Conservation (phyloP, 352 stramenopile species). For the Phytophthora aleatoria region DNA sequence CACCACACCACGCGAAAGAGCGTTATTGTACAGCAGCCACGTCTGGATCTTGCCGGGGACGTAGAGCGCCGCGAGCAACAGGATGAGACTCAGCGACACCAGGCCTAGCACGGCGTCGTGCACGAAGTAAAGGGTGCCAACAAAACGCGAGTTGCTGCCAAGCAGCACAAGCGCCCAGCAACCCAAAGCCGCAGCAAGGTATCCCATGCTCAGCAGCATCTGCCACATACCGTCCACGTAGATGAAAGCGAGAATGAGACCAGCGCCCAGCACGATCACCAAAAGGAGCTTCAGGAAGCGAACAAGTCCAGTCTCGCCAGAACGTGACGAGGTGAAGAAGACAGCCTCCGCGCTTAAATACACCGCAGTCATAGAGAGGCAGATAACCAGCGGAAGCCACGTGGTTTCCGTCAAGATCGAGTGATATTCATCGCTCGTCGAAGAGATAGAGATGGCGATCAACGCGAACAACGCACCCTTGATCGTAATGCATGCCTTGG, state of each 20-base stretch:
- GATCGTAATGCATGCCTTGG: slow-evolving; percentile 91
- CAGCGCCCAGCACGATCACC: slow-evolving; percentile 75
- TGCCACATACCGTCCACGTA: slow-evolving; percentile 88
- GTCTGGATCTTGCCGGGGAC: slow-evolving; percentile 95
- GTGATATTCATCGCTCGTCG: slow-evolving; percentile 71
- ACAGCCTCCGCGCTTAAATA: slow-evolving; percentile 73
- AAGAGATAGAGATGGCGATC: slow-evolving; percentile 87
- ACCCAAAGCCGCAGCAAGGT: slow-evolving; percentile 89
- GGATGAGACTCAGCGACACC: slow-evolving; percentile 92
- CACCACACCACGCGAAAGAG: slow-evolving; percentile 94
- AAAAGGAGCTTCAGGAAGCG: slow-evolving; percentile 76
- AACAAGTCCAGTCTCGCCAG: slow-evolving; percentile 66
- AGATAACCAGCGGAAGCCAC: slow-evolving; percentile 68
- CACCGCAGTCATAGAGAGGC: slow-evolving; percentile 47
- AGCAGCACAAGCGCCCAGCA: slow-evolving; percentile 86
- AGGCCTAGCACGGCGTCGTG: slow-evolving; percentile 95
- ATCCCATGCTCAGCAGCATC: slow-evolving; percentile 93
- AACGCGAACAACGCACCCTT: slow-evolving; percentile 91
- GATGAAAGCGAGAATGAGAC: slow-evolving; percentile 72
- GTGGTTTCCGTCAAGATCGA: slow-evolving; percentile 57
- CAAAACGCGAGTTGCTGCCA: slow-evolving; percentile 88
- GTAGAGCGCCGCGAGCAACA: slow-evolving; percentile 90
- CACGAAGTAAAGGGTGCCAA: slow-evolving; percentile 93
- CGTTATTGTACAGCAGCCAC: slow-evolving; percentile 98
- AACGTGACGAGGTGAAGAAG: slow-evolving; percentile 60